A percentile compares a stretch with the other conserved stretches of the same genome.
Evolutionary conservation across 2,329 filamentous ascomycete genomes (phyloP).

Genomic region (Aureobasidium sp.): DNA sequence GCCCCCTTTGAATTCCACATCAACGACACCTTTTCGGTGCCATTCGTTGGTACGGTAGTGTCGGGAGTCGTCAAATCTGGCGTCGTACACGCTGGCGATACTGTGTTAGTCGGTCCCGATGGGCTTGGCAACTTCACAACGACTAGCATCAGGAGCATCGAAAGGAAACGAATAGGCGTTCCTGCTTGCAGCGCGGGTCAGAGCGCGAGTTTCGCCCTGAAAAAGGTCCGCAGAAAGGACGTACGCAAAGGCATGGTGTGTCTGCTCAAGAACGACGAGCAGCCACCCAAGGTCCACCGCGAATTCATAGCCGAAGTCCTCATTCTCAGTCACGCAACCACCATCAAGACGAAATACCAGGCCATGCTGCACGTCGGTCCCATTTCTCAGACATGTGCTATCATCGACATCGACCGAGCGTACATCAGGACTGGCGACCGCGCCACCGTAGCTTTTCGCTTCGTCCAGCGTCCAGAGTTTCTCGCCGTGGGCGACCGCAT

Average conservation of each 20-base stretch:
- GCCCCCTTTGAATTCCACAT: conserved; percentile 90
- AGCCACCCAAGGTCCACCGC: conserved; percentile 43
- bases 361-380: conserved; percentile 97
- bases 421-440: conserved; percentile 91
- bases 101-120: conserved; percentile 81
- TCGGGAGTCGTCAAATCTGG: conserved; percentile 81
- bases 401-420: conserved; percentile 94
- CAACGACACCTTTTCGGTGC: conserved; percentile 96
- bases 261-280: conserved; percentile 62
- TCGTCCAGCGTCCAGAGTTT: conserved; percentile 91
- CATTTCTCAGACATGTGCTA: conserved; percentile 89
- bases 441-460: conserved; percentile 89
- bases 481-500: conserved; percentile 79
- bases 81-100: conserved; percentile 83
- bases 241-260: conserved; percentile 98
- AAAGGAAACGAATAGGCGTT: conserved; percentile 84
- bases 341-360: conserved; percentile 94
- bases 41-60: conserved; percentile 92
- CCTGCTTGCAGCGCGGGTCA: conserved; percentile 85
- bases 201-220: conserved; percentile 83
- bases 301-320: conserved; percentile 64
- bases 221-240: conserved; percentile 79
- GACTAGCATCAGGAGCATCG: conserved; percentile 84
- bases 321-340: conserved; percentile 91
- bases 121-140: conserved; percentile 79